Percentiles rank a stretch among this genome's conserved stretches.
Conservation (phyloP, 1,284 basidiomycete genomes). For the Ustilago hordei region DNA sequence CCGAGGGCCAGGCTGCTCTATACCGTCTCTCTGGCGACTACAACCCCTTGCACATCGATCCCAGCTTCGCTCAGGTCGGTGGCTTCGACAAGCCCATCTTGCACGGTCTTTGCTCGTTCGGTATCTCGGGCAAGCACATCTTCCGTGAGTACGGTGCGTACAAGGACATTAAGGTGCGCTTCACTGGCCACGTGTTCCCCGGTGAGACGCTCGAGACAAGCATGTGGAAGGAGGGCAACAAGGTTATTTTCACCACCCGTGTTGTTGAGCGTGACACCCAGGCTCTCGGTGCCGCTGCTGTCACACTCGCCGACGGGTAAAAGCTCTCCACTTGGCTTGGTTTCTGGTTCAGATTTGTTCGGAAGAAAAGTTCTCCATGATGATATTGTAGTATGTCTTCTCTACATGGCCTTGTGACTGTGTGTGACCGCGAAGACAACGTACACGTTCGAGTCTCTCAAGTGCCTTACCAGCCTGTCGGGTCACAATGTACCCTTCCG, state of each 20-base stretch:
- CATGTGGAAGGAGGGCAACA: slow-evolving; percentile 97
- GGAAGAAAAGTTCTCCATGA: not conserved
- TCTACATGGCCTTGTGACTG: not conserved
- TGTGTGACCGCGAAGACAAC: not conserved
- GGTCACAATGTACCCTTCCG: not conserved
- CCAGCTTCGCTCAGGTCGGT: slow-evolving; percentile 91
- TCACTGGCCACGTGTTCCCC: slow-evolving; percentile 90
- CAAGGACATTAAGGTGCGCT: slow-evolving; percentile 95
- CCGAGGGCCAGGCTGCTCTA: slow-evolving; percentile 77
- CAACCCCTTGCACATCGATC: slow-evolving; percentile 94
- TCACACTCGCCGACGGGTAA: slow-evolving; percentile 73
- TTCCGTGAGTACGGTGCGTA: slow-evolving; percentile 85
- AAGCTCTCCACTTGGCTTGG: not conserved
- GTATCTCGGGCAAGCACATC: slow-evolving; percentile 93
- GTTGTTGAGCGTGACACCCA: slow-evolving; percentile 80
- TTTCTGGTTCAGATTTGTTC: slow-evolving; percentile 1
- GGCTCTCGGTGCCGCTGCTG: slow-evolving; percentile 81
- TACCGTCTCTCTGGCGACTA: slow-evolving; percentile 72
- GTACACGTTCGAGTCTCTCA: not conserved
- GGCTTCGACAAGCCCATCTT: slow-evolving; percentile 88
- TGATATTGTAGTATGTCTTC: not conserved
- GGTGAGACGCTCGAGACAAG: slow-evolving; percentile 80
- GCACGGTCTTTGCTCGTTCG: slow-evolving; percentile 88
- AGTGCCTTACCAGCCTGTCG: not conserved
- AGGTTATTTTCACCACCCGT: slow-evolving; percentile 87